Evolutionary conservation across 495 filamentous ascomycete species (phyloP).

Genomic region (Saxophila tyrrhenica): DNA sequence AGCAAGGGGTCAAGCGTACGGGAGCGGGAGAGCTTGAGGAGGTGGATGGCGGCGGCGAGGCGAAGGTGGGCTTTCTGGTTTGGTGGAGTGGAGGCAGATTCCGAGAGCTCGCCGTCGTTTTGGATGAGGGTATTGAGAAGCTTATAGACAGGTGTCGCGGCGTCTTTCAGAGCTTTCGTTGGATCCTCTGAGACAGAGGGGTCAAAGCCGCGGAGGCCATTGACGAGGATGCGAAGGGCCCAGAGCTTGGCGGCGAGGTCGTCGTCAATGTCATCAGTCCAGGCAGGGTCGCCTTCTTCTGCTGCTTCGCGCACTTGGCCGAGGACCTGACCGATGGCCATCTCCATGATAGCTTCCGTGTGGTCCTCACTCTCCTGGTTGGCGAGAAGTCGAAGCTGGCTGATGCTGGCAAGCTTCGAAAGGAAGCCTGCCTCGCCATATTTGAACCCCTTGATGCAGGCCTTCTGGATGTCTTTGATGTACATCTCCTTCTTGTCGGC

Average conservation of each 20-base stretch:
- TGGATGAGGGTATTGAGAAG: conserved; percentile 63
- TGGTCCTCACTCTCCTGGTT: conserved; percentile 59
- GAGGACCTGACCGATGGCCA: conserved; percentile 65
- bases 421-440: conserved; percentile 68
- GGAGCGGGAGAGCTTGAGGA: conserved; percentile 66
- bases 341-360: conserved; percentile 64
- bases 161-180: conserved; percentile 48
- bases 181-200: conserved; percentile 29
- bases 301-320: conserved; percentile 51
- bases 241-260: conserved; percentile 76
- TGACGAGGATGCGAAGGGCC: conserved; percentile 82
- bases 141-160: conserved; percentile 59
- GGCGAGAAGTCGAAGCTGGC: conserved; percentile 71
- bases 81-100: conserved; percentile 59
- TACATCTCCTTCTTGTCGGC: conserved; percentile 77
- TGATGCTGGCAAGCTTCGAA: conserved; percentile 71
- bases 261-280: conserved; percentile 66
- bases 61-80: conserved; percentile 77
- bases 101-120: conserved; percentile 66
- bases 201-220: conserved; percentile 59
- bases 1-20: conserved; percentile 63
- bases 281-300: conserved; percentile 38
- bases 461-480: conserved; percentile 67
- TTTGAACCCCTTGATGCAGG: conserved; percentile 61
- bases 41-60: conserved; percentile 65